Evolutionary conservation across 306 rosid genomes (phyloP).

Genomic region (Vigna nakashimae): DNA sequence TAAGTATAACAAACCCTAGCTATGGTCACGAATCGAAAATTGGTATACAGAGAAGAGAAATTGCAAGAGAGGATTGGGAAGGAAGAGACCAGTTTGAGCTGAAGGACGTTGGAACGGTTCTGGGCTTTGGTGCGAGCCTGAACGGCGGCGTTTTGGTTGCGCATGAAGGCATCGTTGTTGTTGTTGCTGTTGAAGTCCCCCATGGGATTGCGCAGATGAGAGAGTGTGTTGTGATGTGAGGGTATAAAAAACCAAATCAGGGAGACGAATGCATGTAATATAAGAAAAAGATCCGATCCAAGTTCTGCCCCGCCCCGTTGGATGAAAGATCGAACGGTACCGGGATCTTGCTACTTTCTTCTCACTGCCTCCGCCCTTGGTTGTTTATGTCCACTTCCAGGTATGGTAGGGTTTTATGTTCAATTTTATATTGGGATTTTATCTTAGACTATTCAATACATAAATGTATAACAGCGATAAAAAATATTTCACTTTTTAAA

Average conservation of each 20-base stretch:
- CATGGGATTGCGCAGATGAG: conserved; percentile 57
- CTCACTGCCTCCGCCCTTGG: neutral
- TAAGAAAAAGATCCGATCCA: conserved; percentile 11
- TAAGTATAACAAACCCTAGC: conserved; percentile 47
- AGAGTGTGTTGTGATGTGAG: neutral
- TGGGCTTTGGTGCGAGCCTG: conserved; percentile 98
- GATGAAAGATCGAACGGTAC: neutral
- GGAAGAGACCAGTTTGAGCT: conserved; percentile 82
- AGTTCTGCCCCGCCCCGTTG: neutral
- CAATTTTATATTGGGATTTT: neutral
- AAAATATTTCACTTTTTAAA: too few relatives aligned
- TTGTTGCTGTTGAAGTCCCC: conserved; percentile 60
- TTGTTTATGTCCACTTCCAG: neutral
- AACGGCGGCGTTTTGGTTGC: conserved; percentile 97
- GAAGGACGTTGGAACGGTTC: conserved; percentile 97
- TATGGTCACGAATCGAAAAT: neutral
- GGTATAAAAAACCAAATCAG: neutral
- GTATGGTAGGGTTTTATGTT: neutral
- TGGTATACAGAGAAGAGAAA: neutral
- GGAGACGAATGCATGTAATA: neutral
- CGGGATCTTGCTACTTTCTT: neutral
- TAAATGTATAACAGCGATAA: too few relatives aligned
- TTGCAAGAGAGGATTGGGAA: neutral
- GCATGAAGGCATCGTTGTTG: conserved; percentile 85
- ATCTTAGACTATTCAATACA: too few relatives aligned